Conservation (phyloP, 1,139 yeast species). For the Candida buenavistaensis region DNA sequence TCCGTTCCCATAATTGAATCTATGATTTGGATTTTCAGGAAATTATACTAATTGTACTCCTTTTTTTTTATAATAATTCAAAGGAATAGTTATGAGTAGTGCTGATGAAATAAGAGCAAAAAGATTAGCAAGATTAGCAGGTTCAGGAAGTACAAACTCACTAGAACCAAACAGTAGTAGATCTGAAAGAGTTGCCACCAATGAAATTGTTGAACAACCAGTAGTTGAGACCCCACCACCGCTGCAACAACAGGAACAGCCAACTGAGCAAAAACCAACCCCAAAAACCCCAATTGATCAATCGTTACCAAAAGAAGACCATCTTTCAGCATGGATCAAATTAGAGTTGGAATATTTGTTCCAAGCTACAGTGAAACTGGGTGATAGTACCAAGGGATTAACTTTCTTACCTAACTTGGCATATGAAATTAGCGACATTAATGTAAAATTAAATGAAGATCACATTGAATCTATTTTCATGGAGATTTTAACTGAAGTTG, state of each 20-base stretch:
- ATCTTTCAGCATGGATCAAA: conserved; percentile 30
- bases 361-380: conserved; percentile 30
- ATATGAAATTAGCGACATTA: conserved; percentile 30
- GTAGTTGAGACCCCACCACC: background rate
- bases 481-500: conserved; percentile 56
- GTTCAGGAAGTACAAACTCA: conserved; percentile 15
- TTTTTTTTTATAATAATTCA: too few species aligned
- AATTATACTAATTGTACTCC: background rate
- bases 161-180: background rate
- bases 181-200: background rate
- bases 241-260: conserved; percentile 8
- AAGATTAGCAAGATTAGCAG: conserved; percentile 52
- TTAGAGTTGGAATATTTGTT: conserved; percentile 39
- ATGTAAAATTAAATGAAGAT: conserved; percentile 23
- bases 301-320: conserved; percentile 16
- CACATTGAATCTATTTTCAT: conserved; percentile 51
- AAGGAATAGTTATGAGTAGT: conserved; percentile 17
- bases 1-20: too few species aligned
- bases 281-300: conserved; percentile 4
- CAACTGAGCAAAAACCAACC: conserved; percentile 3
- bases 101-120: conserved; percentile 48
- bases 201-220: background rate
- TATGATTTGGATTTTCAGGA: background rate
- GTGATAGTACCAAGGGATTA: conserved; percentile 13
- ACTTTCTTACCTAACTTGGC: conserved; percentile 38